Evolutionary conservation across 148 eudicot species (phyloP).

Genomic region (Diospyros kaki): DNA sequence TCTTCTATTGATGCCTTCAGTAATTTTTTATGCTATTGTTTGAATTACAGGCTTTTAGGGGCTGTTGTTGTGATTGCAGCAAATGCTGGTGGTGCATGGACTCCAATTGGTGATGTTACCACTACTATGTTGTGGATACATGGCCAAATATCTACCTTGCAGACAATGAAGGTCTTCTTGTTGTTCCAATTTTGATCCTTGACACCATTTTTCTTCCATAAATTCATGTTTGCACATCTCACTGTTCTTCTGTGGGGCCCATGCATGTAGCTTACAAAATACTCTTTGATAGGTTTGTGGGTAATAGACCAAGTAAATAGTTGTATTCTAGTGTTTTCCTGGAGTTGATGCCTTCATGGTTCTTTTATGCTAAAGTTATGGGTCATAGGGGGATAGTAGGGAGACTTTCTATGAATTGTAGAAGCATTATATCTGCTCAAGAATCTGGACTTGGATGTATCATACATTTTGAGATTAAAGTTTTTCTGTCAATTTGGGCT

Average conservation of each 20-base stretch:
- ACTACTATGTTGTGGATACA: slow-evolving; percentile 99
- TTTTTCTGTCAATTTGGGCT: no score
- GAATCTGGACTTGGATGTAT: neutral
- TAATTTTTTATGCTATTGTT: slow-evolving; percentile 11
- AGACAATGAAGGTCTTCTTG: slow-evolving; percentile 76
- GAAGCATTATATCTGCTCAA: no score
- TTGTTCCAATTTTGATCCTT: slow-evolving; percentile 2
- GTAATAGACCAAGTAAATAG: neutral
- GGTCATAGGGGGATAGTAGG: neutral
- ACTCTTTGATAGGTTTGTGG: neutral
- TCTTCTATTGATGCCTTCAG: neutral
- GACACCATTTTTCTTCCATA: neutral
- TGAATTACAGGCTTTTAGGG: slow-evolving; percentile 74
- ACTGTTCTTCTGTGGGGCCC: neutral
- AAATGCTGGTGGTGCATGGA: slow-evolving; percentile 99
- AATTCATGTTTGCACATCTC: neutral
- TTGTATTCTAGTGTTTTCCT: neutral
- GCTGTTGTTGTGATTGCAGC: slow-evolving; percentile 97
- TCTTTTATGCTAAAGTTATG: neutral
- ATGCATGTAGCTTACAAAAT: neutral
- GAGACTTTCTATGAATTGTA: neutral
- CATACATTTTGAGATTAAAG: neutral
- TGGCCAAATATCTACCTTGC: slow-evolving; percentile 92
- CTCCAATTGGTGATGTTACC: slow-evolving; percentile 98
- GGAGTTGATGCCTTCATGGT: neutral